Evolutionary conservation across 164 flowering plant genomes (phyloP).

Genomic region (Liquidambar formosana): DNA sequence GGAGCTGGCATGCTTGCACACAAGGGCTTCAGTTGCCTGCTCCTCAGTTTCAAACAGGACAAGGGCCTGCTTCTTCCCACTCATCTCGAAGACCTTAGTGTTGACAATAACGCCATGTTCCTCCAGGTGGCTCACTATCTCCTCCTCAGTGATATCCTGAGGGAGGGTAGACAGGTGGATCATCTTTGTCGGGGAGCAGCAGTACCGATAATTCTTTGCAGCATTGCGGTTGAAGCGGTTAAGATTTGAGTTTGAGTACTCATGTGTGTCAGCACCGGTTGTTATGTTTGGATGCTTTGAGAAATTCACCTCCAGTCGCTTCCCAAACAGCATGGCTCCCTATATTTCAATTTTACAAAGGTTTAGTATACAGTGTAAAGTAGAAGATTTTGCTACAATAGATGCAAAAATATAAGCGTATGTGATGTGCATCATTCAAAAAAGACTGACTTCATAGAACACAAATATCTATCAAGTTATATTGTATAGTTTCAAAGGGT

Average conservation of each 20-base stretch:
- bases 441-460: no score
- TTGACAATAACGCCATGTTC: slow-evolving; percentile 84
- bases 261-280: slow-evolving; percentile 81
- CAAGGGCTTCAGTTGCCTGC: slow-evolving; percentile 96
- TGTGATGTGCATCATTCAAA: background rate
- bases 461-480: no score
- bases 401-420: background rate
- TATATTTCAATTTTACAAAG: slow-evolving; percentile 19
- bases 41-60: slow-evolving; percentile 87
- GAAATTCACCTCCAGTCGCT: slow-evolving; percentile 91
- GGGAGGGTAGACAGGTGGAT: slow-evolving; percentile 91
- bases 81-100: slow-evolving; percentile 87
- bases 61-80: slow-evolving; percentile 95
- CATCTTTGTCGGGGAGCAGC: slow-evolving; percentile 98
- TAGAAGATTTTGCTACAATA: background rate
- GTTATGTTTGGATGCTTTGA: slow-evolving; percentile 88
- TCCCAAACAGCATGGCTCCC: slow-evolving; percentile 91
- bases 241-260: slow-evolving; percentile 83
- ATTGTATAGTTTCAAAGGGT: no score
- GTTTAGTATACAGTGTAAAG: background rate
- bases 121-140: slow-evolving; percentile 68
- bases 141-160: slow-evolving; percentile 83
- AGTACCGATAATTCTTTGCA: slow-evolving; percentile 93
- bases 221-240: slow-evolving; percentile 98
- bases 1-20: slow-evolving; percentile 88